Percentiles rank a stretch among this genome's conserved stretches.
Evolutionary conservation across 768 basidiomycete species (phyloP).

Genomic region (Russula lepida): DNA sequence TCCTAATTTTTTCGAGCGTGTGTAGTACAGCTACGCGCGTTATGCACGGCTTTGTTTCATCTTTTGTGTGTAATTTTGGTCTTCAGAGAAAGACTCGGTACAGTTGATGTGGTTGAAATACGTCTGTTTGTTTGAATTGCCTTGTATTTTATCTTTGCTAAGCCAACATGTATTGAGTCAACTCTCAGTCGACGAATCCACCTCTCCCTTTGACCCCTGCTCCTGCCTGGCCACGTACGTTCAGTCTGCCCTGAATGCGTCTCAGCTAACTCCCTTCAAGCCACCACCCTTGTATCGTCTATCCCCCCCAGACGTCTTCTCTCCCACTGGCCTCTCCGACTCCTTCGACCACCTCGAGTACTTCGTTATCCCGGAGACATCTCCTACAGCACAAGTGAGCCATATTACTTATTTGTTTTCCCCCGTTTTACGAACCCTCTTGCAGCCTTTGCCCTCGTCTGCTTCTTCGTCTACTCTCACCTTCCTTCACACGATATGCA

Average conservation of each 20-base stretch:
- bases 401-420: background rate
- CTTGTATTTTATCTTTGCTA: too few species aligned
- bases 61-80: too few species aligned
- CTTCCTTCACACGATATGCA: background rate
- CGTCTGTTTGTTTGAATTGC: too few species aligned
- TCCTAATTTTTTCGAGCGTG: too few species aligned
- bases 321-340: background rate
- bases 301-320: background rate
- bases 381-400: background rate
- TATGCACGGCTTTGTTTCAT: too few species aligned
- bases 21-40: too few species aligned
- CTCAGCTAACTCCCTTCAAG: background rate
- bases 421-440: background rate
- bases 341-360: background rate
- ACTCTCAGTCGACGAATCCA: too few species aligned
- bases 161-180: too few species aligned
- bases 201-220: too few species aligned
- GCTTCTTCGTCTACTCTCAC: conserved; percentile 6
- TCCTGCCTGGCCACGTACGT: background rate
- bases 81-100: too few species aligned
- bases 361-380: background rate
- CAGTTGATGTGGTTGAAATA: too few species aligned
- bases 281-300: background rate
- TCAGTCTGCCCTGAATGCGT: background rate
- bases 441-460: background rate